Conservation (phyloP, 2,329 filamentous ascomycete genomes). For the Phialemoniopsis sp. region DNA sequence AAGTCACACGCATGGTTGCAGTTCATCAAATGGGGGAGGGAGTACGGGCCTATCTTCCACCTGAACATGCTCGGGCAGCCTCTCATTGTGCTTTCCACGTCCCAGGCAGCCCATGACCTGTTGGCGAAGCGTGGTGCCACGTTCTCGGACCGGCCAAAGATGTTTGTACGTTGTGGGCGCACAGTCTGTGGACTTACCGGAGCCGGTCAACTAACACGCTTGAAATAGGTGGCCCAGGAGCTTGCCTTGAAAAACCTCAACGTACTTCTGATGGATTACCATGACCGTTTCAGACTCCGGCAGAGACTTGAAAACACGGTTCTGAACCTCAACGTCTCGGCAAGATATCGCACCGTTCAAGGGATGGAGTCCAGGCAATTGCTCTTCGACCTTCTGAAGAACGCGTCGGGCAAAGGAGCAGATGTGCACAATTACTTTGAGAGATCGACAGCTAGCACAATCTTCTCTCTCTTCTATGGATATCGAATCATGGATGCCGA, state of each 20-base stretch:
- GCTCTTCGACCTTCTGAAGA: not conserved
- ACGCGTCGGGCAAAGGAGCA: not conserved
- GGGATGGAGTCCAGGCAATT: not conserved
- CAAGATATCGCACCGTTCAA: not conserved
- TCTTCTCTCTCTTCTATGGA: not conserved
- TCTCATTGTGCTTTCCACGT: conserved; percentile 10
- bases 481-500: not conserved
- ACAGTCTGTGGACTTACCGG: not conserved
- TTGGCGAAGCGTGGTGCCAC: conserved; percentile 9
- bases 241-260: not conserved
- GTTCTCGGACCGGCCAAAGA: conserved; percentile 12
- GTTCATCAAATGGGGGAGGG: conserved; percentile 9
- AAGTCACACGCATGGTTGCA: conserved; percentile 10
- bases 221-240: not conserved
- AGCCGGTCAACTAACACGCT: not conserved
- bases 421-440: not conserved
- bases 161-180: not conserved
- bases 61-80: conserved; percentile 12
- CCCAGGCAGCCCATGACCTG: conserved; percentile 10
- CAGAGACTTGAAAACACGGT: not conserved
- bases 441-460: not conserved
- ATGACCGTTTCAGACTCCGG: not conserved
- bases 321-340: not conserved
- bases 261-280: not conserved
- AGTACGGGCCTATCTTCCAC: conserved; percentile 12